Evolutionary conservation across 768 basidiomycete species (phyloP).

Genomic region (Leccinum subgranulosum): DNA sequence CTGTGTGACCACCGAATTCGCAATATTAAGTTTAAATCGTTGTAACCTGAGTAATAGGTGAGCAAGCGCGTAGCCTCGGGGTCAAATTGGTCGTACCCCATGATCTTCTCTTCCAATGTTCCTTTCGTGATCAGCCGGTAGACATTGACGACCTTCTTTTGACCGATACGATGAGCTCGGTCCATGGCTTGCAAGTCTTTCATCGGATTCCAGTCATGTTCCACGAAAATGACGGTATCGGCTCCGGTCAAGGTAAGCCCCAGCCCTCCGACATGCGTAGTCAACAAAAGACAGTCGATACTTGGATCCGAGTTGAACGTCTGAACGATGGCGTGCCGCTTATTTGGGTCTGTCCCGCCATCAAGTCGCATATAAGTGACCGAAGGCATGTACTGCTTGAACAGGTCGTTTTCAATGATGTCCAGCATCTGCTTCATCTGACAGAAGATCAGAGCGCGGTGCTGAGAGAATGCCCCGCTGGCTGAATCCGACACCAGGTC

Average conservation of each 20-base stretch:
- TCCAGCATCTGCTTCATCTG: slow-evolving; percentile 99
- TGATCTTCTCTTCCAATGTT: slow-evolving; percentile 98
- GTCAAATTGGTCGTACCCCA: slow-evolving; percentile 69
- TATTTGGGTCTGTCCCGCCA: slow-evolving; percentile 86
- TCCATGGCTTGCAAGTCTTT: slow-evolving; percentile 99
- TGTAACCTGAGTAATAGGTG: slow-evolving; percentile 60
- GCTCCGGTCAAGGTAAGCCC: slow-evolving; percentile 96
- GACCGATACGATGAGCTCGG: slow-evolving; percentile 94
- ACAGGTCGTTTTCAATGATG: slow-evolving; percentile 91
- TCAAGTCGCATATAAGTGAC: slow-evolving; percentile 99
- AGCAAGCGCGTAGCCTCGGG: not conserved
- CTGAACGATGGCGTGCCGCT: slow-evolving; percentile 95
- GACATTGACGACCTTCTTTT: slow-evolving; percentile 98
- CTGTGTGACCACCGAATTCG: slow-evolving; percentile 93
- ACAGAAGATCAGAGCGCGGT: slow-evolving; percentile 98
- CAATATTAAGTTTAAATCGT: slow-evolving; percentile 98
- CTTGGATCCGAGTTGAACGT: slow-evolving; percentile 98
- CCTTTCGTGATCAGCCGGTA: slow-evolving; percentile 97
- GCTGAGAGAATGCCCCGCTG: slow-evolving; percentile 75
- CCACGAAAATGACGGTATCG: slow-evolving; percentile 98
- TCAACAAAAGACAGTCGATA: slow-evolving; percentile 93
- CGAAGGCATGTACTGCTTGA: slow-evolving; percentile 88
- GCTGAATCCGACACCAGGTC: slow-evolving; percentile 50
- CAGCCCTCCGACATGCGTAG: slow-evolving; percentile 95
- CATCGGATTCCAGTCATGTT: slow-evolving; percentile 99